These are phyloP conservation scores for Recurvomyces mirabilis DNA, from an alignment of 495 filamentous ascomycete species.

Conservation along the genomic window DNA sequence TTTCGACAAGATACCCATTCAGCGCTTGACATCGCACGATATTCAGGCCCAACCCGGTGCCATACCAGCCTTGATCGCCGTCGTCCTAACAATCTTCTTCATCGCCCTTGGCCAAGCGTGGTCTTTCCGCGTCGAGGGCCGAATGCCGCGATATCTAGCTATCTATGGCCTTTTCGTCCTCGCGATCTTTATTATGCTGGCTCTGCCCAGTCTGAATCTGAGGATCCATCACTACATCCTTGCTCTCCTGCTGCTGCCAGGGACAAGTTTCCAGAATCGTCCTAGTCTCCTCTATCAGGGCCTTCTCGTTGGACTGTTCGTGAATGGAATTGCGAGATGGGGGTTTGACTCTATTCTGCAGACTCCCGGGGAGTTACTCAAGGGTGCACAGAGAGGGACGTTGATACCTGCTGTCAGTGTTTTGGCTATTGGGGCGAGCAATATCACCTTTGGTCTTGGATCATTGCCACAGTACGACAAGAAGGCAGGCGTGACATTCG, in stretches of 20 bases:
- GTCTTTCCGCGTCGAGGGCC: slow-evolving; percentile 33
- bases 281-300: slow-evolving; percentile 74
- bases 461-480: slow-evolving; percentile 24
- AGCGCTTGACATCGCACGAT: slow-evolving; percentile 34
- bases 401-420: slow-evolving; percentile 48
- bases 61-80: slow-evolving; percentile 31
- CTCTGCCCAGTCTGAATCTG: slow-evolving; percentile 70
- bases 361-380: slow-evolving; percentile 58
- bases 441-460: slow-evolving; percentile 45
- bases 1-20: slow-evolving; percentile 36
- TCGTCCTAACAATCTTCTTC: slow-evolving; percentile 30
- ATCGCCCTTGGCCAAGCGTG: slow-evolving; percentile 36
- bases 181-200: slow-evolving; percentile 42
- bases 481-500: slow-evolving; percentile 26
- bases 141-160: slow-evolving; percentile 31
- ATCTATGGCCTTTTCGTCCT: slow-evolving; percentile 49
- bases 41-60: slow-evolving; percentile 34
- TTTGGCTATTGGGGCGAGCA: slow-evolving; percentile 26
- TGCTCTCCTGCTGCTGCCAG: slow-evolving; percentile 66
- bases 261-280: slow-evolving; percentile 72
- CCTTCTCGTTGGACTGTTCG: slow-evolving; percentile 76
- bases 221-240: slow-evolving; percentile 94
- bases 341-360: slow-evolving; percentile 87
- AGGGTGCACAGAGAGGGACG: slow-evolving; percentile 54
- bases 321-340: slow-evolving; percentile 89